Conservation (phyloP, 1,284 basidiomycete genomes). For the Ustilago lituana region DNA sequence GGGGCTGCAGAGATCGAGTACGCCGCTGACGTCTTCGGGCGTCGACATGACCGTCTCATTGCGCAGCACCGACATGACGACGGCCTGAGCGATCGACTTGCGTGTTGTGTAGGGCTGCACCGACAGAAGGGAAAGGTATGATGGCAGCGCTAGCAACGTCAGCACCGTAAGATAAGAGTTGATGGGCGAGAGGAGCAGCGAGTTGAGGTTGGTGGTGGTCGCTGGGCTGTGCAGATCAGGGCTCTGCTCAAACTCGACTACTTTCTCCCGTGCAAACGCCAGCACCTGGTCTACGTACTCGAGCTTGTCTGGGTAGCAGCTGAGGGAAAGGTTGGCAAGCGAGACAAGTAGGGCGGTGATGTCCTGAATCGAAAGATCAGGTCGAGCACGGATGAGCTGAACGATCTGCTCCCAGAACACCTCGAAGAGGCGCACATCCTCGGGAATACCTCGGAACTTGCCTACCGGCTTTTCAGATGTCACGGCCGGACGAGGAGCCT, state of each 20-base stretch:
- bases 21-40: slow-evolving; percentile 65
- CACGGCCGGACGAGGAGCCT: slow-evolving; percentile 18
- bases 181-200: slow-evolving; percentile 62
- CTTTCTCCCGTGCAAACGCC: slow-evolving; percentile 61
- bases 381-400: slow-evolving; percentile 64
- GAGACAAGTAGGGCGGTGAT: slow-evolving; percentile 64
- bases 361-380: slow-evolving; percentile 65
- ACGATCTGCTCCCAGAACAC: slow-evolving; percentile 67
- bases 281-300: slow-evolving; percentile 67
- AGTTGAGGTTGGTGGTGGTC: slow-evolving; percentile 56
- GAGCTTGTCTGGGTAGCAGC: slow-evolving; percentile 66
- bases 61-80: slow-evolving; percentile 61
- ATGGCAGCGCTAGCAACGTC: slow-evolving; percentile 62
- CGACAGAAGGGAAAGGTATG: slow-evolving; percentile 57
- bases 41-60: slow-evolving; percentile 63
- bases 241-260: slow-evolving; percentile 54
- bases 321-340: slow-evolving; percentile 62
- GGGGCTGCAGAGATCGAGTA: slow-evolving; percentile 61
- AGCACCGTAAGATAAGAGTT: slow-evolving; percentile 61
- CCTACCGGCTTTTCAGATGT: slow-evolving; percentile 36
- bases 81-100: slow-evolving; percentile 63
- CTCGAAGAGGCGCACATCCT: slow-evolving; percentile 65
- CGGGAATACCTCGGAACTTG: slow-evolving; percentile 66
- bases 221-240: slow-evolving; percentile 54
- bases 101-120: slow-evolving; percentile 61